Conservation (phyloP, 2,329 filamentous ascomycete genomes). For the Pseudogymnoascus sp. region DNA sequence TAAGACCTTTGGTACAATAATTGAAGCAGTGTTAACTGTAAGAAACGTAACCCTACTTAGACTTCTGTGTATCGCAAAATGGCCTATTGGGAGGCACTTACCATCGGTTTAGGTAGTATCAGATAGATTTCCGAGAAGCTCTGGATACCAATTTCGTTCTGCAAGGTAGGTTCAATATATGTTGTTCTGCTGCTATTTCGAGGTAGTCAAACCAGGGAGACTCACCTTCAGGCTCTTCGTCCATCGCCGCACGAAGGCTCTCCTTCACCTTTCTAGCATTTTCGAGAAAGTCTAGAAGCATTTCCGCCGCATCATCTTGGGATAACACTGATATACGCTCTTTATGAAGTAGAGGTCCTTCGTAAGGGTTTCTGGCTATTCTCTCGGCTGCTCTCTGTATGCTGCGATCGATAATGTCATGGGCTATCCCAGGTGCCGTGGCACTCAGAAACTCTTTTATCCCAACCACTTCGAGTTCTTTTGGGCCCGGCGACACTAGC, state of each 20-base stretch:
- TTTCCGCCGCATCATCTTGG: not conserved
- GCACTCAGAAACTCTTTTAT: not conserved
- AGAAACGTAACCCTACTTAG: too few relatives aligned
- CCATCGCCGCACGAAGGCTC: not conserved
- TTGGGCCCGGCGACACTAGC: not conserved
- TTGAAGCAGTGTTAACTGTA: too few relatives aligned
- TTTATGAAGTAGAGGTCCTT: not conserved
- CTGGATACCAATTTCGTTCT: not conserved
- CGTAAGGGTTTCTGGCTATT: not conserved
- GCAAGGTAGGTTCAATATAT: not conserved
- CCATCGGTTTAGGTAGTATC: not conserved
- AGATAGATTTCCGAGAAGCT: not conserved
- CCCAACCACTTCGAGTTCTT: not conserved
- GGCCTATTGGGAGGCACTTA: too few relatives aligned
- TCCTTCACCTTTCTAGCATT: not conserved
- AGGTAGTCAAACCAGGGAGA: not conserved
- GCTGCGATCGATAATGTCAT: not conserved
- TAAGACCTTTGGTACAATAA: too few relatives aligned
- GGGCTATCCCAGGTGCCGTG: not conserved
- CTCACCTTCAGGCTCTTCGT: not conserved
- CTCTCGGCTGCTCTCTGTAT: not conserved
- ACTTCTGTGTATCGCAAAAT: too few relatives aligned
- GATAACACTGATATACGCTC: not conserved
- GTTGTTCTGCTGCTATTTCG: too few relatives aligned
- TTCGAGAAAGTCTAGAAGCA: not conserved